These are phyloP conservation scores for Fusarium haematococcum DNA, from an alignment of 2,329 filamentous ascomycete species.

Conservation along the genomic window DNA sequence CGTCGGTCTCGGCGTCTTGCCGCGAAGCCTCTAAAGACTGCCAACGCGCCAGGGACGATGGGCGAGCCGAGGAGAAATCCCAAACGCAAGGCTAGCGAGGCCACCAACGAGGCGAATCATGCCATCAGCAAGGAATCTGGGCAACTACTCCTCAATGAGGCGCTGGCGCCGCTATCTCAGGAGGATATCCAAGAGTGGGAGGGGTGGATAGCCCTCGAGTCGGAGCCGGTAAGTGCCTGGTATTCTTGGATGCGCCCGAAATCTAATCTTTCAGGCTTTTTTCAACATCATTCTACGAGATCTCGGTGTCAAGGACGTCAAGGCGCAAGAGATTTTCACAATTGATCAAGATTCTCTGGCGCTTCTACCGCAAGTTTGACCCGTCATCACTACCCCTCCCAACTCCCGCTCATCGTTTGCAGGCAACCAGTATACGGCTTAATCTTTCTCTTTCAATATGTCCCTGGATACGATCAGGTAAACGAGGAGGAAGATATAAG, in stretches of 20 bases:
- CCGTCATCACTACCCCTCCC: background rate
- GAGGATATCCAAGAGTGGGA: conserved; percentile 72
- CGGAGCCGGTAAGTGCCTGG: conserved; percentile 77
- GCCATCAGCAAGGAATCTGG: conserved; percentile 47
- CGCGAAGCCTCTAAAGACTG: conserved; percentile 2
- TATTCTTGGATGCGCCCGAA: background rate
- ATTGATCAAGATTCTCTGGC: conserved; percentile 75
- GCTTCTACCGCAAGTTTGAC: conserved; percentile 67
- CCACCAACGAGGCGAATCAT: conserved; percentile 43
- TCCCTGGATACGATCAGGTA: conserved; percentile 63
- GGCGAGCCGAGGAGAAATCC: conserved; percentile 52
- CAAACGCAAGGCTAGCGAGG: conserved; percentile 58
- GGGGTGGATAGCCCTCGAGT: conserved; percentile 88
- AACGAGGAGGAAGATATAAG: conserved; percentile 67
- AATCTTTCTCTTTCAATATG: conserved; percentile 87
- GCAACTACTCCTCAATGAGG: conserved; percentile 59
- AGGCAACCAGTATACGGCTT: conserved; percentile 83
- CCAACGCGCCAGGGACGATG: conserved; percentile 18
- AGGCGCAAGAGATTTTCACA: conserved; percentile 80
- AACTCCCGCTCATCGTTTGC: conserved; percentile 22
- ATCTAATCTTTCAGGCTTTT: conserved; percentile 68
- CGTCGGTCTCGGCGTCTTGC: conserved; percentile 40
- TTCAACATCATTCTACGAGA: conserved; percentile 88
- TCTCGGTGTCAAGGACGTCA: conserved; percentile 79
- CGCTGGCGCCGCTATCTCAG: conserved; percentile 60